Evolutionary conservation across 2,329 filamentous ascomycete species (phyloP).

Genomic region (Colletotrichum falcatum): DNA sequence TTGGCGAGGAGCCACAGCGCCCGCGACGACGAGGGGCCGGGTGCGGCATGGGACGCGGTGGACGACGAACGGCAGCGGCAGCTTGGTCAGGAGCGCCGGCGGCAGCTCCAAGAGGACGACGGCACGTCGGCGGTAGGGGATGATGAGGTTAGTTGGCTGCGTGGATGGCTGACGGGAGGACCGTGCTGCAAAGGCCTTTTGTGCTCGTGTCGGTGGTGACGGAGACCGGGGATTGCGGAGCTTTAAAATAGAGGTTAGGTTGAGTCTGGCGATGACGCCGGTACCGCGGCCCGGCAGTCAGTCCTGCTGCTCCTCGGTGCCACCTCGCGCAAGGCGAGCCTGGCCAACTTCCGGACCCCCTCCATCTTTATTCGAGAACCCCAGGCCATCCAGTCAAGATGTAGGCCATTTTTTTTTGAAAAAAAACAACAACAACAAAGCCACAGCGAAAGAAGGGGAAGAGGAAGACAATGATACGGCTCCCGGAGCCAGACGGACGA

Average conservation of each 20-base stretch:
- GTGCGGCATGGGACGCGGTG: slow-evolving; percentile 45
- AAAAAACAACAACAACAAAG: too few relatives aligned
- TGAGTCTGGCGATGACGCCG: not conserved
- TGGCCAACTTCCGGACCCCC: not conserved
- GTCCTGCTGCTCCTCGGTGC: slow-evolving; percentile 11
- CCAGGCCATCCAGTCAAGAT: not conserved
- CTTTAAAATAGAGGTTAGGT: not conserved
- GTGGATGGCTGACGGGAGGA: slow-evolving; percentile 49
- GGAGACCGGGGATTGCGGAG: not conserved
- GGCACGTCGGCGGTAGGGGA: slow-evolving; percentile 49
- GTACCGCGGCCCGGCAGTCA: not conserved
- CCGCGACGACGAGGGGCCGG: slow-evolving; percentile 46
- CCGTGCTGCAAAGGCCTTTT: slow-evolving; percentile 48
- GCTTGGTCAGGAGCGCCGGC: slow-evolving; percentile 48
- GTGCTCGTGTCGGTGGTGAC: not conserved
- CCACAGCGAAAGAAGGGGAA: not conserved
- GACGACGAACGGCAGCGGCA: slow-evolving; percentile 47
- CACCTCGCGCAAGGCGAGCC: slow-evolving; percentile 19
- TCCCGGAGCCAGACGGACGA: not conserved
- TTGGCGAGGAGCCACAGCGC: slow-evolving; percentile 48
- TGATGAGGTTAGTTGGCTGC: slow-evolving; percentile 52
- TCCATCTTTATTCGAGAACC: not conserved
- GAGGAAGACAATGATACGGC: too few relatives aligned
- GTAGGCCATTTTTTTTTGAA: too few relatives aligned
- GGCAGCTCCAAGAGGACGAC: slow-evolving; percentile 50